Conservation (phyloP, 768 basidiomycete species). For the Gymnopilus junonius region DNA sequence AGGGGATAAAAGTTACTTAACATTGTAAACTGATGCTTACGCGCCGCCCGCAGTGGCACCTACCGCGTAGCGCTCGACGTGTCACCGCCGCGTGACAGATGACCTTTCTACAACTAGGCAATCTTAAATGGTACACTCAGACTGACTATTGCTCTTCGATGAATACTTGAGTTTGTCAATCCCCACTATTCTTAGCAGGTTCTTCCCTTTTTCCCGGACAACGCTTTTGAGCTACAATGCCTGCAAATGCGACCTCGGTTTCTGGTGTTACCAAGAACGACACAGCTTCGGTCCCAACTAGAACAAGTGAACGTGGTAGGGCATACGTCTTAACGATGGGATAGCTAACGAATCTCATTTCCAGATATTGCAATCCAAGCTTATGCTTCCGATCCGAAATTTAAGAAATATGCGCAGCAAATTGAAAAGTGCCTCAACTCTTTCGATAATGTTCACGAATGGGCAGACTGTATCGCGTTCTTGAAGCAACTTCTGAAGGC, state of each 20-base stretch:
- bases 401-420: slow-evolving; percentile 90
- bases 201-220: not conserved
- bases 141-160: not conserved
- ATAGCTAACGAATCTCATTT: slow-evolving; percentile 4
- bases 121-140: not conserved
- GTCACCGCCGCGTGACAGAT: slow-evolving; percentile 1
- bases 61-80: not conserved
- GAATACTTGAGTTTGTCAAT: not conserved
- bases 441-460: slow-evolving; percentile 96
- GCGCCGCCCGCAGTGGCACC: no score
- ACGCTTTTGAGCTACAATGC: slow-evolving; percentile 19
- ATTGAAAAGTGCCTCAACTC: slow-evolving; percentile 92
- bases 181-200: not conserved
- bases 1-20: no score
- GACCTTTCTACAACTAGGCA: not conserved
- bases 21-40: no score
- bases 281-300: slow-evolving; percentile 44
- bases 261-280: slow-evolving; percentile 40
- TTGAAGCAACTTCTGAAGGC: slow-evolving; percentile 93
- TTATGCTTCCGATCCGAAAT: slow-evolving; percentile 86
- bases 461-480: slow-evolving; percentile 99
- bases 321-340: slow-evolving; percentile 7
- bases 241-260: slow-evolving; percentile 29
- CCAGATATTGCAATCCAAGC: slow-evolving; percentile 55
- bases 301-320: slow-evolving; percentile 57